Base-by-base conservation (phyloP, 2,329 filamentous ascomycete species). In the Talaromyces pinophilus region DNA sequence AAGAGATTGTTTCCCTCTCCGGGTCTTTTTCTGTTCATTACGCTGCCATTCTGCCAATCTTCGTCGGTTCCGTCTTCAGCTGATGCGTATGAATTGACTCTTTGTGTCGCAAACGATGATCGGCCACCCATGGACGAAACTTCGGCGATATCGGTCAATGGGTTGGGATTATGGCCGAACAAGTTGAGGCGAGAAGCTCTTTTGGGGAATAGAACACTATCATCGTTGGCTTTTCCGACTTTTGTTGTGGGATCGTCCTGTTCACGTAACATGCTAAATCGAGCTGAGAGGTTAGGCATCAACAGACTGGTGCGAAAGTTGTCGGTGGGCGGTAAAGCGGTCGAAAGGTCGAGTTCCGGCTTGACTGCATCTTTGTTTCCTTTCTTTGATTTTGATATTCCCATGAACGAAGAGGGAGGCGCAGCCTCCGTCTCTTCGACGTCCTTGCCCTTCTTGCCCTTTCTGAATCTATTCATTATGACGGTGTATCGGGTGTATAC, bases 191-290 rank as follows among this genome's bases (percentile, higher is more conserved):
- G 87, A 0, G 93, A 97, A 69, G 91, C 89, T 63, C 92, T 87
- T 73, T 92, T 93, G 3, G 91, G 91, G 69, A 88, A 91, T 22
- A 98, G 81, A 2, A 98, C 93, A 71, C 93, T 97, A 78, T 97
- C 94, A 75, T 98, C 94, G 78, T 91, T 95, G 17, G 94, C 94
- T 78, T 98, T 97, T 66, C 94, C 94, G 38, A 97, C 85, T 76
- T 93, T 91, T 1, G 92, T 94, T 69, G 83, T 90, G 0, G 94
- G 94, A 73, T 97, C 93, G 76, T 97, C 93, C 77, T 97, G 94
- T 78, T 97, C 94, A 73, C 92, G 85, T 38, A 98, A 82, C 94
- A 98, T 98, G 71, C 94, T 98, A 78, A 99, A 99, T 6, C 95
- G 89, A 13, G 93, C 92, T 0, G 94, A 98, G 4, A 99, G 85